Base-by-base conservation (phyloP, 495 filamentous ascomycete genomes). In the Cryomyces minteri region DNA sequence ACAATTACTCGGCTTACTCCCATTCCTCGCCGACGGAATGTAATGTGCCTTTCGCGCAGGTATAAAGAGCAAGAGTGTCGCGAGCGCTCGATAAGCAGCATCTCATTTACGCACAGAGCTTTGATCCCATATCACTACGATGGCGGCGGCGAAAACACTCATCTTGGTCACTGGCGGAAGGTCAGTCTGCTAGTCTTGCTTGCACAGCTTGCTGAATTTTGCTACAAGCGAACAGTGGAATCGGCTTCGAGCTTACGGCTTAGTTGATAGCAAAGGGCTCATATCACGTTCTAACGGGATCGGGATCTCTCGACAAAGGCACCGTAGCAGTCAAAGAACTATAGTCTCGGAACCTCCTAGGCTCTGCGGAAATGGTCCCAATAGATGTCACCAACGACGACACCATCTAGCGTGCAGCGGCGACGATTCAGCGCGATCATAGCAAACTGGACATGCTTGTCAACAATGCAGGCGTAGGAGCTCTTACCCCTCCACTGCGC, bases 401-500 rank as follows among this genome's bases (percentile, higher is more conserved):
- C 10, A 28, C 49, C 39, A 48, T 51, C 40, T 12, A 18, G 4
- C 9, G 6, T 25, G 34, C 43, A 9, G 49, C 49, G 1, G 28
- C 39, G 12, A 11, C 14, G 5, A 40, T 51, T n/a, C 18, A 51
- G 31, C n/a, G 40, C 10, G 45, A 41, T 18, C 30, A 51, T 41
- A 45, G 52, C 52, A 45, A 33, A 39, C 38, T 45, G 6, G 39
- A 18, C 10, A 39, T 45, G 30, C 40, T 33, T 45, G 43, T 46
- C 14, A 31, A 46, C 46, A 46, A 47, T 31, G 11, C 32, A 6
- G 42, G 43, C 31, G 31, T 32, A 44, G 18, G 39, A n/a, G 43
- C 32, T 31, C 43, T 42, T 5, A 38, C 46, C 12, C 39, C 48
- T 5, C 47, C 44, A 10, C 45, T 49, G 29, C 58, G 66, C n/a